These are phyloP conservation scores for Mangifera indica DNA, from an alignment of 345 rosid genomes.

Conservation along the genomic window DNA sequence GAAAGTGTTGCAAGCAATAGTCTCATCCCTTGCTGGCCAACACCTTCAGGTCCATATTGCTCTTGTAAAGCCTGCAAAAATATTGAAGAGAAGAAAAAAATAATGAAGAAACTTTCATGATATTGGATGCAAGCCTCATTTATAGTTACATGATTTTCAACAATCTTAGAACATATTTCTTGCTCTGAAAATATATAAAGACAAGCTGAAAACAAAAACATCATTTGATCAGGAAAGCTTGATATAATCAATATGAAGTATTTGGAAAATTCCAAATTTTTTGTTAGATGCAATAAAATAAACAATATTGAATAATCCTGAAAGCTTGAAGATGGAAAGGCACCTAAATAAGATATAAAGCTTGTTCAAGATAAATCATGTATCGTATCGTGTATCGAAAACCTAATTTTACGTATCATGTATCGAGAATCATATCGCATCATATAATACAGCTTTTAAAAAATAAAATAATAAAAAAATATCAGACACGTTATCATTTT, in stretches of 20 bases:
- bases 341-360: not conserved
- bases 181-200: not conserved
- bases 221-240: not conserved
- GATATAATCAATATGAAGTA: not conserved
- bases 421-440: no score
- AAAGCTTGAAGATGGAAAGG: not conserved
- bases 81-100: not conserved
- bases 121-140: not conserved
- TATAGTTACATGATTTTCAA: not conserved
- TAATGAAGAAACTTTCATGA: not conserved
- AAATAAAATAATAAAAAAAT: no score
- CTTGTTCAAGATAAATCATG: not conserved
- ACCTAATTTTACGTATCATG: no score
- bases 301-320: not conserved
- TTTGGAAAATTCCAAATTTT: not conserved
- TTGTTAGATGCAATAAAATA: not conserved
- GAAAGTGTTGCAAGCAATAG: conserved; percentile 57
- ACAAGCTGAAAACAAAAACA: not conserved
- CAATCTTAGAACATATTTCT: not conserved
- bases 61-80: conserved; percentile 61
- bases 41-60: conserved; percentile 47
- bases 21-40: conserved; percentile 59
- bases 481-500: no score
- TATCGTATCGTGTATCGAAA: no score
- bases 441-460: no score